Evolutionary conservation across 23 red algal genomes (phyloP).

Genomic region (Gracilariopsis chorda): DNA sequence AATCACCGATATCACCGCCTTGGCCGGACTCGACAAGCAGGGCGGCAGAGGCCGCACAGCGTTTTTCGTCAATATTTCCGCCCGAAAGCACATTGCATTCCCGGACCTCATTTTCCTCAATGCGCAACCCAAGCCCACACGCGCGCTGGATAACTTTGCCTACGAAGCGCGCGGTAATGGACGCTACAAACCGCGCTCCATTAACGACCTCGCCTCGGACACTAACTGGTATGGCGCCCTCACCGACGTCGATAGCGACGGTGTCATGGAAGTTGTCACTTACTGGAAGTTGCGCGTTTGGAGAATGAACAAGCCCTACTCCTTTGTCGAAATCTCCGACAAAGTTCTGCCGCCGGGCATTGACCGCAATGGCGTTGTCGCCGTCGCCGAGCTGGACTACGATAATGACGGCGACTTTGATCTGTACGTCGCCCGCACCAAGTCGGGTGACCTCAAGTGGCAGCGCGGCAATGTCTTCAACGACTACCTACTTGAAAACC

Average conservation of each 20-base stretch:
- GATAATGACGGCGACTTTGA: slow-evolving; percentile 67
- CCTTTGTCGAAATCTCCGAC: background rate
- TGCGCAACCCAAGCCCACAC: background rate
- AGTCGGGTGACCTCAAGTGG: slow-evolving; percentile 34
- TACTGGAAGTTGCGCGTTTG: slow-evolving; percentile 19
- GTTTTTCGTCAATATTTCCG: slow-evolving; percentile 25
- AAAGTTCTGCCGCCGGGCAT: background rate
- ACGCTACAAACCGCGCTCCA: background rate
- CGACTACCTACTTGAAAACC: slow-evolving; percentile 34
- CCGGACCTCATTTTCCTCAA: background rate
- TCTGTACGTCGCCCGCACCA: slow-evolving; percentile 40
- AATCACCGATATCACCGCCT: slow-evolving; percentile 12
- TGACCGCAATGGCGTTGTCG: background rate
- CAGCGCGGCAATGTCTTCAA: background rate
- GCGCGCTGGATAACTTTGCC: background rate
- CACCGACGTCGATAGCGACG: slow-evolving; percentile 43
- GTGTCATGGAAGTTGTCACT: slow-evolving; percentile 38
- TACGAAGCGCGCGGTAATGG: background rate
- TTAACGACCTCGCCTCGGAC: background rate
- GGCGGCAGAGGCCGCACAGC: slow-evolving; percentile 7
- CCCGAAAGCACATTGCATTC: background rate
- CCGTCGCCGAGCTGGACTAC: slow-evolving; percentile 66
- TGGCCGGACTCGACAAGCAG: background rate
- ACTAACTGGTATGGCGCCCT: background rate
- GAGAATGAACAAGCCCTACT: background rate